Evolutionary conservation across 768 basidiomycete species (phyloP).

Genomic region (Hygrophorus russula): DNA sequence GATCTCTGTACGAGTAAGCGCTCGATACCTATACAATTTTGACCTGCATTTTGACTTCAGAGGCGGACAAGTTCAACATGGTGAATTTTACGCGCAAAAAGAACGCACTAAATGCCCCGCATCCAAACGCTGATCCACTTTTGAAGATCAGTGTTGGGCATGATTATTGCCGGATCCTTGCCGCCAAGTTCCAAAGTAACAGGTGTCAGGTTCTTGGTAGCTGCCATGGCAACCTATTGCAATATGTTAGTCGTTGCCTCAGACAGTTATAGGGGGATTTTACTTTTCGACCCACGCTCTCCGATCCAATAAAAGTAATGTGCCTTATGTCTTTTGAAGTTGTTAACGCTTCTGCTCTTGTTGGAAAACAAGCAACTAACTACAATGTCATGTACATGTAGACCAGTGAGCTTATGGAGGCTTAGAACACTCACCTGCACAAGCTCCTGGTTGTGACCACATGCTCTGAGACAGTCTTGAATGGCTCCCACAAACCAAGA

Average conservation of each 20-base stretch:
- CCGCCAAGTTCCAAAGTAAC: conserved; percentile 92
- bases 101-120: conserved; percentile 81
- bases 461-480: conserved; percentile 60
- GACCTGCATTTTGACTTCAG: conserved; percentile 79
- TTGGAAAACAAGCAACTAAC: conserved; percentile 83
- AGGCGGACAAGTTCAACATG: not conserved
- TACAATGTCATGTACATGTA: conserved; percentile 13
- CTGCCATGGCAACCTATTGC: conserved; percentile 65
- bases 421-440: conserved; percentile 50
- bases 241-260: not conserved
- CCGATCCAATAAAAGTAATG: conserved; percentile 90
- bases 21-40: conserved; percentile 97
- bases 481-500: conserved; percentile 76
- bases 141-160: conserved; percentile 75
- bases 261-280: conserved; percentile 8
- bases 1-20: conserved; percentile 75
- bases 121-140: conserved; percentile 77
- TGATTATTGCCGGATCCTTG: conserved; percentile 87
- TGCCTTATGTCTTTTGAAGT: conserved; percentile 75
- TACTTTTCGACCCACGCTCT: conserved; percentile 65
- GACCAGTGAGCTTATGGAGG: not conserved
- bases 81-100: not conserved
- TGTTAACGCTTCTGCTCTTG: conserved; percentile 76
- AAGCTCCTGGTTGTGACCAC: conserved; percentile 75
- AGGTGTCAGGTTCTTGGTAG: conserved; percentile 80